Percentiles rank a stretch among this genome's conserved stretches.
phyloP scores from a whole-genome alignment of 1,284 basidiomycete genomes.

The Cutaneotrichosporon cavernicola region DNA sequence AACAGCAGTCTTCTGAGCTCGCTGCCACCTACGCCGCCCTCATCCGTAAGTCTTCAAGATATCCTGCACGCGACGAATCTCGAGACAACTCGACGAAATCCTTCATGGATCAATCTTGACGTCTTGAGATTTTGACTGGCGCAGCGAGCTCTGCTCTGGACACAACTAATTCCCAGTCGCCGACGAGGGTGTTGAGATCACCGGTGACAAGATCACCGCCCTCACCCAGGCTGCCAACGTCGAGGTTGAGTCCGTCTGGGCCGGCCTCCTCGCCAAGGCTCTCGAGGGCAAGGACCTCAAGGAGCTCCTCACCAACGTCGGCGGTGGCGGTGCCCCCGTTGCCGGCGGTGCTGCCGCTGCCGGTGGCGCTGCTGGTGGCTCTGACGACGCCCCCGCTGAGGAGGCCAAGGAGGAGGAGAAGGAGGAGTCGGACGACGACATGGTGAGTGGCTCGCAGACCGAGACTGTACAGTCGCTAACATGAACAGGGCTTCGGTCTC shows the following conservation, averaged over 20 bases:
- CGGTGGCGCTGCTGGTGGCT: constrained; percentile 59
- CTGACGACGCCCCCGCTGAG: constrained; percentile 65
- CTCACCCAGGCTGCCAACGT: constrained; percentile 78
- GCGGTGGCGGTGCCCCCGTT: constrained; percentile 75
- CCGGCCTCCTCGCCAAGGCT: constrained; percentile 91
- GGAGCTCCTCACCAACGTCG: constrained; percentile 88
- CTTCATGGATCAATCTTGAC: background rate
- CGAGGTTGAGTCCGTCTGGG: constrained; percentile 97
- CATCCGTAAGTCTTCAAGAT: constrained; percentile 7
- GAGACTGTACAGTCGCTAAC: background rate
- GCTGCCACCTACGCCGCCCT: constrained; percentile 64
- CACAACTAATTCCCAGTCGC: constrained; percentile 57
- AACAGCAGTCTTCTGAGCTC: constrained; percentile 60
- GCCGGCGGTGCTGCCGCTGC: constrained; percentile 61
- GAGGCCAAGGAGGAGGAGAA: constrained; percentile 82
- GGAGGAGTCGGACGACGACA: constrained; percentile 77
- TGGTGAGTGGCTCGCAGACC: constrained; percentile 62
- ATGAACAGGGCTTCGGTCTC: constrained; percentile 69
- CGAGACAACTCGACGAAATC: background rate
- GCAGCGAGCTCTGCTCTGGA: background rate
- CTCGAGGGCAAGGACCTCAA: constrained; percentile 97
- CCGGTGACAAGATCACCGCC: constrained; percentile 84
- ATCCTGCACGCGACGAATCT: background rate
- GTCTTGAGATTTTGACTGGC: background rate
- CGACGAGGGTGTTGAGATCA: constrained; percentile 94